phyloP scores from a whole-genome alignment of 129 eudicot genomes.

The Helianthus annuus region DNA sequence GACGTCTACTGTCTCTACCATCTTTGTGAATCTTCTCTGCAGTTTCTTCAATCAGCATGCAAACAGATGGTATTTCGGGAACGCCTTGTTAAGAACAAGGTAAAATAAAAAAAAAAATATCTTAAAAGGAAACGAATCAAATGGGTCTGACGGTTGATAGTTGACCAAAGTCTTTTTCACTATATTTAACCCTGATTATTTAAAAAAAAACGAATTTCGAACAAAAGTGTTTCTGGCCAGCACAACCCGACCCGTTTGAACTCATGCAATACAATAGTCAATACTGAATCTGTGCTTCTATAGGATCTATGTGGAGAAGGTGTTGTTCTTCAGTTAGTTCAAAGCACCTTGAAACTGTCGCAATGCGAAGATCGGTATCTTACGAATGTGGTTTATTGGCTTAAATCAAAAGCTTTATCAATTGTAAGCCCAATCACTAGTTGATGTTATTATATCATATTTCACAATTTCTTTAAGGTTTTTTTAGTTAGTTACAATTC shows the following conservation, averaged over 20 bases:
- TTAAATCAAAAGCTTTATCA: conserved; percentile 68
- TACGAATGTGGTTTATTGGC: conserved; percentile 48
- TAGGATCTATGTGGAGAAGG: conserved; percentile 75
- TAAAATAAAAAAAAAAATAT: background rate
- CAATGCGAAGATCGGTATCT: conserved; percentile 29
- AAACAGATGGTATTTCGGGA: conserved; percentile 62
- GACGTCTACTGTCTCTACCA: conserved; percentile 51
- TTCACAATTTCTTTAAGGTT: conserved; percentile 3
- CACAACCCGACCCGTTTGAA: background rate
- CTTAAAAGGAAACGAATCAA: background rate
- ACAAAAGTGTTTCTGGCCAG: background rate
- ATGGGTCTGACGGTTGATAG: background rate
- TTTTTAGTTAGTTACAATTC: conserved; percentile 7
- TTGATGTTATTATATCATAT: background rate
- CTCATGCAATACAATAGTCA: conserved; percentile 1
- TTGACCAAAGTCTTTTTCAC: background rate
- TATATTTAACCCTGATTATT: too few relatives aligned
- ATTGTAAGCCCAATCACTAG: conserved; percentile 52
- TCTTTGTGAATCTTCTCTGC: conserved; percentile 76
- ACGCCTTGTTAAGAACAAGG: conserved; percentile 65
- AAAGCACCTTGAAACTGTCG: conserved; percentile 45
- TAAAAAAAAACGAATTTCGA: too few relatives aligned
- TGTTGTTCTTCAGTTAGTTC: conserved; percentile 61
- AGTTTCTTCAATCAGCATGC: conserved; percentile 66
- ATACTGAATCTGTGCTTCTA: conserved; percentile 10